Conservation (phyloP, 768 basidiomycete species). For the Tylopilus vinaceipallidus region DNA sequence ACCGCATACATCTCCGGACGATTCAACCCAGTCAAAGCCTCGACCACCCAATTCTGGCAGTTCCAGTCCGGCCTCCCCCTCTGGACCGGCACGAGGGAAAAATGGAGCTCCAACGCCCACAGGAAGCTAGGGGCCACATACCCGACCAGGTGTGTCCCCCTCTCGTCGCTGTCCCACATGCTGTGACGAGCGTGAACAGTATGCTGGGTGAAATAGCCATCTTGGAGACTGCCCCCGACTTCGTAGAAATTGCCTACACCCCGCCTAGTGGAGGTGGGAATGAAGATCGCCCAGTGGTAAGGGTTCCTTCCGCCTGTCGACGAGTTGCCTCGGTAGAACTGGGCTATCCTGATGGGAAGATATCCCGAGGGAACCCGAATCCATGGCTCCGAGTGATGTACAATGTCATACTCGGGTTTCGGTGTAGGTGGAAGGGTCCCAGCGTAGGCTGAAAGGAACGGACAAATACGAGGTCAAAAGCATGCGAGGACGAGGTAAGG, state of each 20-base stretch:
- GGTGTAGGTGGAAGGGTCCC: background rate
- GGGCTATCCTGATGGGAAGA: conserved; percentile 16
- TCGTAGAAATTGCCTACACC: conserved; percentile 23
- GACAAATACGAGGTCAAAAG: background rate
- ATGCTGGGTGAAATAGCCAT: conserved; percentile 15
- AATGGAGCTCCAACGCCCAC: conserved; percentile 2
- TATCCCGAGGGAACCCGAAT: conserved; percentile 12
- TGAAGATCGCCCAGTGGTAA: conserved; percentile 24
- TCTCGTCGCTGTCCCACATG: conserved; percentile 13
- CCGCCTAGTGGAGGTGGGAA: conserved; percentile 17
- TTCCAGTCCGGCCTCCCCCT: conserved; percentile 15
- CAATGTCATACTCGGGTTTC: conserved; percentile 3
- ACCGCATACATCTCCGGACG: conserved; percentile 14
- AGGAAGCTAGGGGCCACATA: conserved; percentile 7
- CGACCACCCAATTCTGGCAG: conserved; percentile 23
- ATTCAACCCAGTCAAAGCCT: conserved; percentile 15
- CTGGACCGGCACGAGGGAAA: conserved; percentile 13
- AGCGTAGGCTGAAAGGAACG: conserved; percentile 6
- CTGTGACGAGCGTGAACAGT: conserved; percentile 14
- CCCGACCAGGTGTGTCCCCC: conserved; percentile 11
- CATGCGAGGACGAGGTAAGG: no score
- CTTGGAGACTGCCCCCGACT: conserved; percentile 7
- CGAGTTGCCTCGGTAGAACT: conserved; percentile 12
- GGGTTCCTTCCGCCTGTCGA: background rate
- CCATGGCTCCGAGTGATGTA: conserved; percentile 2